These are phyloP conservation scores for Suillus weaverae DNA, from an alignment of 768 basidiomycete genomes.

Conservation along the genomic window DNA sequence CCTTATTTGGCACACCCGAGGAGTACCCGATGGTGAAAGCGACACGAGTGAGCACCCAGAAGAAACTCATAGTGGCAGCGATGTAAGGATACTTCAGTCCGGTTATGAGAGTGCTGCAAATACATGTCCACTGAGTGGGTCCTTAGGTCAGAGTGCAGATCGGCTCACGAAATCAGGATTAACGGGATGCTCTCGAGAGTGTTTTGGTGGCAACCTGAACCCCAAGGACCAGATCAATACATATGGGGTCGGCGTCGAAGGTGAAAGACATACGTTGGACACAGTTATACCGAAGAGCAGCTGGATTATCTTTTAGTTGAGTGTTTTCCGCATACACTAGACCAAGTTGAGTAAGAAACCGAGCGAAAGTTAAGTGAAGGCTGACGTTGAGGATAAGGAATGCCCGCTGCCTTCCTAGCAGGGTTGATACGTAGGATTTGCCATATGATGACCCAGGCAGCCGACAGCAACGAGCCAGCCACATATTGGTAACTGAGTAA, in stretches of 20 bases:
- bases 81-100: background rate
- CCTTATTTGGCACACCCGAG: background rate
- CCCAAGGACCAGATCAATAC: background rate
- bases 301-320: background rate
- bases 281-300: background rate
- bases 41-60: background rate
- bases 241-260: background rate
- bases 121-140: background rate
- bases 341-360: background rate
- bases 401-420: background rate
- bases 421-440: background rate
- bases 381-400: background rate
- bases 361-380: background rate
- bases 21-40: background rate
- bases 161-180: background rate
- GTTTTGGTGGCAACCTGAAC: background rate
- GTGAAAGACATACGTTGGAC: background rate
- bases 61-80: background rate
- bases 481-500: background rate
- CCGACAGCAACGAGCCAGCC: background rate
- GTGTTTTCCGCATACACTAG: background rate
- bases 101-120: background rate
- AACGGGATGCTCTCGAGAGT: background rate
- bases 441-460: background rate
- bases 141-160: background rate